Evolutionary conservation across 805 yeast species (phyloP).

Genomic region (Kuraishia hungarica): DNA sequence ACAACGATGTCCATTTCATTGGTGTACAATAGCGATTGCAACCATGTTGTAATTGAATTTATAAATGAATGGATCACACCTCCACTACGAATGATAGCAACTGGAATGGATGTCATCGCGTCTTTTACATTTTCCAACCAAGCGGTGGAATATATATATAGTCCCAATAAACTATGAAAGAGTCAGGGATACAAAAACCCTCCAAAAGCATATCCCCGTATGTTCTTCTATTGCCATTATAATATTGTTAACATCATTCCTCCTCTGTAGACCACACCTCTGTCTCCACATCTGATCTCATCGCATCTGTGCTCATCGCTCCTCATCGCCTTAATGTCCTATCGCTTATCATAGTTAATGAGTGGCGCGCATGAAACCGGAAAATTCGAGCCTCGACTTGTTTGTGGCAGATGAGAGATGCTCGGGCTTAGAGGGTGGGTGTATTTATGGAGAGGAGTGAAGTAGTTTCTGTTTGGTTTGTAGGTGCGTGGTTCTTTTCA

Average conservation of each 20-base stretch:
- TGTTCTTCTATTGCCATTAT: no score
- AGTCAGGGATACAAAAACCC: no score
- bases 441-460: no score
- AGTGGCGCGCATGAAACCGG: neutral
- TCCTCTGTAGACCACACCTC: no score
- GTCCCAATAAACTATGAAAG: no score
- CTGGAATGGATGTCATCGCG: no score
- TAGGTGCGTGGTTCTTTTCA: no score
- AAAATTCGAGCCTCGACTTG: neutral
- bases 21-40: neutral
- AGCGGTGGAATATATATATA: no score
- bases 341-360: neutral
- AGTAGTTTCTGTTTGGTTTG: no score
- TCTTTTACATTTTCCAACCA: no score
- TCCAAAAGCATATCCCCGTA: no score
- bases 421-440: neutral
- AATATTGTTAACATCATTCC: no score
- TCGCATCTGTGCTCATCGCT: neutral
- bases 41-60: neutral
- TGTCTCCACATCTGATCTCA: neutral
- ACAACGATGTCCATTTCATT: conserved; percentile 11
- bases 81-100: neutral
- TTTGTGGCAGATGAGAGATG: neutral
- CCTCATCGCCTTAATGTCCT: neutral
- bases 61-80: neutral